Evolutionary conservation across 2,329 filamentous ascomycete species (phyloP).

Genomic region (Monosporascus sp.): DNA sequence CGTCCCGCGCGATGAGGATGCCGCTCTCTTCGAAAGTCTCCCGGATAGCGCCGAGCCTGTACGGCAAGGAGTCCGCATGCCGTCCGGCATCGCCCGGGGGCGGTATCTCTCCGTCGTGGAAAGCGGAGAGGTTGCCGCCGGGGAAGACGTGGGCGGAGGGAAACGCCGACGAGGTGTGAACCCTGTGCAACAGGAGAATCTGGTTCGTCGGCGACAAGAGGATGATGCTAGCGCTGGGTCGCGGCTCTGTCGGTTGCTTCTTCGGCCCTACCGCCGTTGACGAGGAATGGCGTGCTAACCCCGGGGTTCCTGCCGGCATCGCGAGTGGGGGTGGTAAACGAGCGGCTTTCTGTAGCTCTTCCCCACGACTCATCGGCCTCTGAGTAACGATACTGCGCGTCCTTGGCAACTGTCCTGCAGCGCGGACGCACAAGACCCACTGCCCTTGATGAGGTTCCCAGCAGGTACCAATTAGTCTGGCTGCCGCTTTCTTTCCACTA

Average conservation of each 20-base stretch:
- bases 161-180: conserved; percentile 77
- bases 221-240: conserved; percentile 58
- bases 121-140: conserved; percentile 73
- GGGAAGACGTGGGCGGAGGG: conserved; percentile 94
- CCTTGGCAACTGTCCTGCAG: no score
- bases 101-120: conserved; percentile 65
- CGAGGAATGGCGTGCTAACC: no score
- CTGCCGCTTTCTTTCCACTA: no score
- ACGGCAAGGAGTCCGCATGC: conserved; percentile 67
- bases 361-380: no score
- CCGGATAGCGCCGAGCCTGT: conserved; percentile 77
- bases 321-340: no score
- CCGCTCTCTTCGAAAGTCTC: conserved; percentile 96
- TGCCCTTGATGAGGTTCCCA: no score
- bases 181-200: conserved; percentile 81
- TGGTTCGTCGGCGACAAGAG: conserved; percentile 83
- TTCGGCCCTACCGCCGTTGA: conserved; percentile 16
- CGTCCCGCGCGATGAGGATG: conserved; percentile 63
- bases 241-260: conserved; percentile 33
- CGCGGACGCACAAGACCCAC: no score
- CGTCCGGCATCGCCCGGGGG: conserved; percentile 42
- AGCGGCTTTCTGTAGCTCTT: no score
- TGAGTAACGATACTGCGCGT: no score
- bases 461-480: no score
- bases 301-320: no score